Evolutionary conservation across 306 rosid species (phyloP).

Genomic region (Pyrus betulifolia): DNA sequence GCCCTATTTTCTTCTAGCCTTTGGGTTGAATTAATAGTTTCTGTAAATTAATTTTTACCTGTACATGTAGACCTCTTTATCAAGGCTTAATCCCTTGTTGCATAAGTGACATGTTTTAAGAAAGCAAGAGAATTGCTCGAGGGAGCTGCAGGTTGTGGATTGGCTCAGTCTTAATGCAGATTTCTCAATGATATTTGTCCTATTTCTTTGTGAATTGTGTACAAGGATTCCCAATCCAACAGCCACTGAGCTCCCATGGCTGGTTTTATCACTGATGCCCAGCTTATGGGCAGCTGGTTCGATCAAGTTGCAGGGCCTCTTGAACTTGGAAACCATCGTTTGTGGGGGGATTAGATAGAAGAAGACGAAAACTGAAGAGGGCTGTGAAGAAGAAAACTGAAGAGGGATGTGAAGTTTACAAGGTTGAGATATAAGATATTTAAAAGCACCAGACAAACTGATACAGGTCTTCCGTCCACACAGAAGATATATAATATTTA

Average conservation of each 20-base stretch:
- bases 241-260: neutral
- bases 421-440: neutral
- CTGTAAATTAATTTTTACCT: constrained; percentile 18
- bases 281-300: neutral
- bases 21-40: too few relatives aligned
- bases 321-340: constrained; percentile 11
- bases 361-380: neutral
- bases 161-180: constrained; percentile 19
- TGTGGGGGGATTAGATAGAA: neutral
- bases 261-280: neutral
- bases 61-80: constrained; percentile 50
- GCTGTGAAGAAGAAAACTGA: neutral
- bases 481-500: neutral
- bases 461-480: neutral
- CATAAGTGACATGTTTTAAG: constrained; percentile 39
- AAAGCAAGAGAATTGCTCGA: constrained; percentile 15
- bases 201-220: constrained; percentile 12
- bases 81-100: constrained; percentile 33
- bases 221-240: constrained; percentile 38
- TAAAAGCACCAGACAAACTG: neutral
- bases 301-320: constrained; percentile 7
- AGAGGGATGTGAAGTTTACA: neutral
- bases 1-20: too few relatives aligned
- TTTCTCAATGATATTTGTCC: constrained; percentile 27
- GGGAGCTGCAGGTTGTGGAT: neutral